Base-by-base conservation (phyloP, 2,329 filamentous ascomycete genomes). In the Pleomassaria siparia region DNA sequence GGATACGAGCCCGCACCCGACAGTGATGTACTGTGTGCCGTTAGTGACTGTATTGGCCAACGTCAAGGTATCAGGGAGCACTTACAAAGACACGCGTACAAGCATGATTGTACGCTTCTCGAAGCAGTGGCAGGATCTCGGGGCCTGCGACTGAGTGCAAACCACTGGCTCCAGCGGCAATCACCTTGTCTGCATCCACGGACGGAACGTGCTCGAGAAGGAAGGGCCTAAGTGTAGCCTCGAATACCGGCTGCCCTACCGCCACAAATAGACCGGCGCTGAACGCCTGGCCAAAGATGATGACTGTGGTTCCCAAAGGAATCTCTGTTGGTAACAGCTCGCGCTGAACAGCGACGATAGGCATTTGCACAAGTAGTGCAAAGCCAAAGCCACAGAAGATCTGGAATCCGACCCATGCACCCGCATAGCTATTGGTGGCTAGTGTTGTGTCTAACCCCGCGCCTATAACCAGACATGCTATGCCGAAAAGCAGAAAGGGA, bases 381-480 rank as follows among this genome's bases (percentile, higher is more conserved):
- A 35, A 50, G 7, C 47, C 47, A 8, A 46, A 36, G 18, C 43
- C 47, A n/a, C 43, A 35, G 37, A 50, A 26, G 24, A 50, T 50
- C 22, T 50, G 49, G 33, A 48, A 57, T 12, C 49, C 53, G 20
- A 51, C 54, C 56, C 54, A 61, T 24, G 43, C 25, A 0, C 43
- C 50, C 15, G 46, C 45, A 13, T 29, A 37, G 3, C 44, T 46
- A 25, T 43, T 30, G 0, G 50, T 46, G 1, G 47, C 44, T 11
- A 60, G 44, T 3, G 56, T 60, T 7, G 51, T 58, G 6, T 40
- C 13, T 10, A 47, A 16, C 2, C 37, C 44, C 10, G 18, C 26
- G 5, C 26, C 26, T 5, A 47, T 15, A 18, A 11, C 41, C n/a
- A 47, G 12, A 7, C 39, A 7, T 3, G 29, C 36, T 11, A 42